Percentiles rank a stretch among this genome's conserved stretches.
Evolutionary conservation across 2,329 filamentous ascomycete genomes (phyloP).

Genomic region (Eurotiales sp.): DNA sequence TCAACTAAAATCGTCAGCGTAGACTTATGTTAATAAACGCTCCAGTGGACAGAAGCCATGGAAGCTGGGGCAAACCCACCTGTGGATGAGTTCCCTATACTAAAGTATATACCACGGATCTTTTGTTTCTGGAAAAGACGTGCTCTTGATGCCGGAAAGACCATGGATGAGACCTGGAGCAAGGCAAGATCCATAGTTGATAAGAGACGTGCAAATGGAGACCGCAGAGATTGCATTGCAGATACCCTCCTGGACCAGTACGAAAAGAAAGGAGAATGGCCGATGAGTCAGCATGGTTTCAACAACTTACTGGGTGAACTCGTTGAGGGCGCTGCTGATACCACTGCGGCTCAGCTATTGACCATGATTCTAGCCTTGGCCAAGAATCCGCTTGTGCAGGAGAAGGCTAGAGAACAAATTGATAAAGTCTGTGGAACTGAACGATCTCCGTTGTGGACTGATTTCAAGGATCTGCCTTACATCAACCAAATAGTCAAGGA

Average conservation of each 20-base stretch:
- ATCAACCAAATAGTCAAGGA: constrained; percentile 29
- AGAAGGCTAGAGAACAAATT: background rate
- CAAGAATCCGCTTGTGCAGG: background rate
- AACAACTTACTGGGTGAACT: background rate
- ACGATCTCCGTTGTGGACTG: constrained; percentile 16
- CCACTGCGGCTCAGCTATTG: background rate
- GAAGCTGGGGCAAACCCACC: constrained; percentile 47
- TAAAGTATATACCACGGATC: constrained; percentile 41
- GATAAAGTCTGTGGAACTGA: background rate
- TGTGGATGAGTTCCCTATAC: constrained; percentile 45
- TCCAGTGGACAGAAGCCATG: constrained; percentile 43
- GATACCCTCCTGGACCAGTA: background rate
- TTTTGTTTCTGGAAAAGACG: constrained; percentile 15
- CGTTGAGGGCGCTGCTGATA: background rate
- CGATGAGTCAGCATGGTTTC: constrained; percentile 1
- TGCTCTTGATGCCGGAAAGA: too few species aligned
- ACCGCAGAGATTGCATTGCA: constrained; percentile 31
- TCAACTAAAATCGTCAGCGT: too few species aligned
- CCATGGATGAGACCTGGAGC: background rate
- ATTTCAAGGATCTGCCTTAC: constrained; percentile 30
- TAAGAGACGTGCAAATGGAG: constrained; percentile 31
- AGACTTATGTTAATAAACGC: too few species aligned
- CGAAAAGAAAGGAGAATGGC: background rate
- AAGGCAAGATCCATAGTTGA: background rate
- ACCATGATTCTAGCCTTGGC: constrained; percentile 1